Evolutionary conservation across 345 rosid genomes (phyloP).

Genomic region (Sapria himalayana): DNA sequence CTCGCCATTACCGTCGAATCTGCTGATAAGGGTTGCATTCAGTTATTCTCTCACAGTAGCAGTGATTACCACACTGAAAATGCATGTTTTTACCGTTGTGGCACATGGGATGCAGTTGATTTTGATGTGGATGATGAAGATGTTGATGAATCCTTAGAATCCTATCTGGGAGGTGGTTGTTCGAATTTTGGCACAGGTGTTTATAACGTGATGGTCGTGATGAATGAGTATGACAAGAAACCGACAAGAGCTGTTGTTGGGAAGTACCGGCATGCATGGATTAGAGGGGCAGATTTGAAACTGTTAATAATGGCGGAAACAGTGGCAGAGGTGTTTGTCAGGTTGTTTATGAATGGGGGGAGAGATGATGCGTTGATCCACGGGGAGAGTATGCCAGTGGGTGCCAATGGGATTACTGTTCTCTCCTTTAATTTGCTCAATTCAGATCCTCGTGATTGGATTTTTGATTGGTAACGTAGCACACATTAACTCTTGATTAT

Average conservation of each 20-base stretch:
- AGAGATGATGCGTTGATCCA: constrained; percentile 48
- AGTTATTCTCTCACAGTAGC: too few relatives aligned
- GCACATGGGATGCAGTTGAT: constrained; percentile 16
- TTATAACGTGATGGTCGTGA: constrained; percentile 42
- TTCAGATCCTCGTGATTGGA: constrained; percentile 66
- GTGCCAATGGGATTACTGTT: constrained; percentile 72
- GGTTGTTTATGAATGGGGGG: constrained; percentile 71
- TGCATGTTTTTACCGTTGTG: constrained; percentile 26
- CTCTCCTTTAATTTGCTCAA: constrained; percentile 80
- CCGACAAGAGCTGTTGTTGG: constrained; percentile 47
- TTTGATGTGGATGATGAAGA: constrained; percentile 24
- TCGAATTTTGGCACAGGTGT: constrained; percentile 17
- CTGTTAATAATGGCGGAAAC: constrained; percentile 15
- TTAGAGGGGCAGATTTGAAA: constrained; percentile 32
- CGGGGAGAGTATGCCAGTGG: constrained; percentile 88
- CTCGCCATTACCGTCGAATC: constrained; percentile 36
- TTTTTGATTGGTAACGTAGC: constrained; percentile 52
- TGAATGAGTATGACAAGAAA: constrained; percentile 20
- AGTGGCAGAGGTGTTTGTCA: constrained; percentile 47
- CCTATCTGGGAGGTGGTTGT: constrained; percentile 18
- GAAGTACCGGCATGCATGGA: constrained; percentile 75
- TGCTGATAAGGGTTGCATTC: not conserved
- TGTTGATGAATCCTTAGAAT: constrained; percentile 39
- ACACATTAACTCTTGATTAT: not conserved
- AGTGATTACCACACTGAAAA: constrained; percentile 1